These are phyloP conservation scores for Orobanche coerulescens DNA, from an alignment of 257 asterid genomes.

Conservation along the genomic window DNA sequence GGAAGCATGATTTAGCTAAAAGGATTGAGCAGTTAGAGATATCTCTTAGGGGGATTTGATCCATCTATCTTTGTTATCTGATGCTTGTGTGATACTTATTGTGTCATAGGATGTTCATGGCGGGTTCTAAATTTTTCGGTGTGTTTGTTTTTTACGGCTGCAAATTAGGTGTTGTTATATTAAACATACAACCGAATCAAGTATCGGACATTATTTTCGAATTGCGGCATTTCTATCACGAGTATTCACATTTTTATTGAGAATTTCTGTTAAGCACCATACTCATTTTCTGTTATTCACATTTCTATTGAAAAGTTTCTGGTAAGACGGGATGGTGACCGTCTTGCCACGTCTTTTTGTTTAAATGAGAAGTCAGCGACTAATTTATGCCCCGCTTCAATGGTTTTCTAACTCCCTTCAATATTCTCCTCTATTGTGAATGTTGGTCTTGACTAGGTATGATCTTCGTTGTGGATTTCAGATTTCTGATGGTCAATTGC, in stretches of 20 bases:
- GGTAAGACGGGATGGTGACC: too few species aligned
- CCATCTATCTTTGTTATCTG: neutral
- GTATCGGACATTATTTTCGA: too few species aligned
- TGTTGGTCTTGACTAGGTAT: too few species aligned
- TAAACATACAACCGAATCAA: too few species aligned
- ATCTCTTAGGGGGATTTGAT: constrained; percentile 55
- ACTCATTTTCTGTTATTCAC: neutral
- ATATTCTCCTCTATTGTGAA: too few species aligned
- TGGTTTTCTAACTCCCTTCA: too few species aligned
- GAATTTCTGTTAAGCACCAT: neutral
- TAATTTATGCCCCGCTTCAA: too few species aligned
- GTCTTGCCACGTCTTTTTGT: too few species aligned
- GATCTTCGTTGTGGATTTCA: neutral
- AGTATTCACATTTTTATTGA: neutral
- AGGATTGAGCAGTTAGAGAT: constrained; percentile 76
- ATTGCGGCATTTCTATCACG: too few species aligned
- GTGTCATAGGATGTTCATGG: neutral
- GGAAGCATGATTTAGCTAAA: constrained; percentile 88
- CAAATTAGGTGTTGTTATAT: neutral
- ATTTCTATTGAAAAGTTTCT: too few species aligned
- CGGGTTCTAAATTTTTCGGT: neutral
- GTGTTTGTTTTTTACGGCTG: neutral
- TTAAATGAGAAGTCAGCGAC: too few species aligned
- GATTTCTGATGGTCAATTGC: neutral
- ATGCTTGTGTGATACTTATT: neutral